phyloP scores from a whole-genome alignment of 768 basidiomycete genomes.

The Tephrocybe sp. region DNA sequence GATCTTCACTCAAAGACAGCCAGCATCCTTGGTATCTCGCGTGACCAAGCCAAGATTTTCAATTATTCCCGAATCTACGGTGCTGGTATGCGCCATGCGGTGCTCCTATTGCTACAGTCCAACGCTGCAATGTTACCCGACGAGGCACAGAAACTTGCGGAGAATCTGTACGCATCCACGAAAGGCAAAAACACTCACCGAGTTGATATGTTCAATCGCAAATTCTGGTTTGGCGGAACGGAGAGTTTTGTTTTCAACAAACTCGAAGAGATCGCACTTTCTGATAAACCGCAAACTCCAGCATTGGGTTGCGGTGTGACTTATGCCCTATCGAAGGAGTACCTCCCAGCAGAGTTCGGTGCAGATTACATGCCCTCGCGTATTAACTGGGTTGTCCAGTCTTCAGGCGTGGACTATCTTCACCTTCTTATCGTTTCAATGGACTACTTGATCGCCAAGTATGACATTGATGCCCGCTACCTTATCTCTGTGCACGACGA shows the following conservation, averaged over 20 bases:
- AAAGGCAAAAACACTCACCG: conserved; percentile 89
- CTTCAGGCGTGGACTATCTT: conserved; percentile 96
- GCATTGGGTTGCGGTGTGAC: conserved; percentile 94
- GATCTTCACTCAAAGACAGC: conserved; percentile 98
- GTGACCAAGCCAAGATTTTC: conserved; percentile 97
- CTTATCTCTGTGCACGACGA: conserved; percentile 98
- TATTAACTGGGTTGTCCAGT: conserved; percentile 99
- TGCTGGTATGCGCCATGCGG: conserved; percentile 94
- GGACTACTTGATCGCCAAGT: conserved; percentile 80
- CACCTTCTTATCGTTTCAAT: conserved; percentile 95
- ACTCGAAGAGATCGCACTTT: conserved; percentile 90
- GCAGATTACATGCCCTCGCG: conserved; percentile 92
- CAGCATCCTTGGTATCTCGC: conserved; percentile 84
- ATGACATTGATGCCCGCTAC: conserved; percentile 86
- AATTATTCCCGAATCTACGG: conserved; percentile 99
- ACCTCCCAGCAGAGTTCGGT: conserved; percentile 78
- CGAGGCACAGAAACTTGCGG: conserved; percentile 75
- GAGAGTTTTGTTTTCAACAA: conserved; percentile 98
- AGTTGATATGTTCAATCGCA: conserved; percentile 67
- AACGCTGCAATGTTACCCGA: conserved; percentile 77
- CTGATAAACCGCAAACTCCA: conserved; percentile 84
- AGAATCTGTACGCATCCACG: conserved; percentile 86
- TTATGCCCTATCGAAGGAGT: conserved; percentile 85
- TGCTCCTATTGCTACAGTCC: conserved; percentile 81
- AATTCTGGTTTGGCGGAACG: conserved; percentile 96